Base-by-base conservation (phyloP, 164 flowering plant species). In the Euptelea pleiosperma region DNA sequence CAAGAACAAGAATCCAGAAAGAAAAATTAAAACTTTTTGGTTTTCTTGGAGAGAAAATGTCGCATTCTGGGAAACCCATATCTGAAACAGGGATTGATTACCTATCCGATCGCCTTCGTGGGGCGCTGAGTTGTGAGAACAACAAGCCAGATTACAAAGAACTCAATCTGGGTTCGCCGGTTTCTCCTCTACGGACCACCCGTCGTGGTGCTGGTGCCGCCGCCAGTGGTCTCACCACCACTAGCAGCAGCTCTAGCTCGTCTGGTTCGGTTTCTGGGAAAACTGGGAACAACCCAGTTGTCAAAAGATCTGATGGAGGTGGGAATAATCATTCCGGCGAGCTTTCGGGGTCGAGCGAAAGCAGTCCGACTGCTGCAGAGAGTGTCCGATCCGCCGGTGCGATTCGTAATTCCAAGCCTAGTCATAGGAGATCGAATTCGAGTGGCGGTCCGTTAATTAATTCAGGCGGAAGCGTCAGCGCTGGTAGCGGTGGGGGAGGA, bases 151-250 rank as follows among this genome's bases (percentile, higher is more conserved):
- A 91, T 70, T 81, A 77, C 73, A 76, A 74, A 31, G 85, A 86
- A 42, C 82, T 81, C 56, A 85, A 84, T 79, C 82, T 86, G 67
- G 95, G 89, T 39, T 87, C 97, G 8, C 96, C 98, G 3, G 84
- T 86, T 46, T 91, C 97, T 3, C 87, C 97, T 0, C 67, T 91
- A 12, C 61, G 90, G 35, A 61, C 67, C 10, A 57, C 41, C 29
- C 18, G 50, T 2, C 8, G 8, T 4, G 57, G 60, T 10, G 60
- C 26, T 31, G 43, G 16, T 0, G 14, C 72, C 1, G 63, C 66
- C 15, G 51, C 36, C 15, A 16, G 41, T 64, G 6, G 67, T 70
- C 19, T 49, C 15, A 29, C 80, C 29, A 70, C 86, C 24, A 79
- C 79, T 2, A 84, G 79, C 55, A 75, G 82, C 54, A 81, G 87